Evolutionary conservation across 371 early-diverging fungal species (phyloP), one percentile per base, ranked within the genome.

Genomic region (Rhizopus stolonifer): DNA sequence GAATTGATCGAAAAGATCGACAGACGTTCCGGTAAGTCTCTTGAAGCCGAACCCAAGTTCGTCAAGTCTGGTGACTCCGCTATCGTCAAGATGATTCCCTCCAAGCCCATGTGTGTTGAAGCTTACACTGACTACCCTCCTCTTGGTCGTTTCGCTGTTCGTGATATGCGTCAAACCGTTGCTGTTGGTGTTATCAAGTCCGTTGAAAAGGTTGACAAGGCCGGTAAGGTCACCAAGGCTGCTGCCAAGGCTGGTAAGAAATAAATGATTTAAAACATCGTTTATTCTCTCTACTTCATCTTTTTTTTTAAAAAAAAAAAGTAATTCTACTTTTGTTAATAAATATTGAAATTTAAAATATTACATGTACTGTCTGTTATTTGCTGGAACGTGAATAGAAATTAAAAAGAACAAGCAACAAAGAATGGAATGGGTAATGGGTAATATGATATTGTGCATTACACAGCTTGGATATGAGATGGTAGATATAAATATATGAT

Each of bases 101-200:
- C 90, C 81, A 94, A 94, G 91, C 95, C 96, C 67, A 84, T 96
- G 87, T 94, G 93, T 83, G 95, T 96, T 65, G 96, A 96, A 81
- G 60, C 95, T 61, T 96, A 88, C 83, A 74, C 85, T 59, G 91
- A 92, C 68, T 95, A 91, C 79, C 92, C 95, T 50, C 91, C 94
- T 64, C 89, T 95, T 48, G 95, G 96, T 71, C 93, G 96, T 80
- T 95, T 96, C 84, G 95, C 94, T 74, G 92, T 96, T 81, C 93
- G 96, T 88, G 95, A 95, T 72, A 92, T 93, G 93, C 83, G 95
- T 82, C 90, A 91, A 72, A 91, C 92, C 67, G 89, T 92, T 50
- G 91, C 91, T 68, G 89, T 90, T 77, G 96, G 96, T 87, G 95
- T 96, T 83, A 92, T 96, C 87, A 94, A 94, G 91, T 46, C 86